A percentile compares a stretch with the other conserved stretches of the same genome.
Conservation (phyloP, 1,284 basidiomycete genomes). For the Tilletiaria anomala region DNA sequence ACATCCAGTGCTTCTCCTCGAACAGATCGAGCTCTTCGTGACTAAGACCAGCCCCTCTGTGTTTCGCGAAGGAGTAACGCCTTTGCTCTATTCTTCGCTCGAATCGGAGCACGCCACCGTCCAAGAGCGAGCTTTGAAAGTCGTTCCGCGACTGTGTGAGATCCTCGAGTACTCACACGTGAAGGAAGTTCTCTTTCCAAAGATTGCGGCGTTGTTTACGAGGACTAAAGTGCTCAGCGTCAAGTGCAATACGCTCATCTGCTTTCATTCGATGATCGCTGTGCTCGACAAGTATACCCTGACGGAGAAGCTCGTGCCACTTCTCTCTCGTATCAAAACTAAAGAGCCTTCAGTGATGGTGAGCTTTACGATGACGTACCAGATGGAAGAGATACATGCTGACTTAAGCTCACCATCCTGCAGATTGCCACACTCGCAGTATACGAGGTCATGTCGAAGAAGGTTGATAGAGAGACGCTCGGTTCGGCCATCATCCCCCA, state of each 20-base stretch:
- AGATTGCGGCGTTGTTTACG: slow-evolving; percentile 26
- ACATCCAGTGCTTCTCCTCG: slow-evolving; percentile 44
- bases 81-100: slow-evolving; percentile 83
- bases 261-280: slow-evolving; percentile 81
- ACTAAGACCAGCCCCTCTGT: slow-evolving; percentile 71
- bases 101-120: slow-evolving; percentile 64
- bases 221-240: slow-evolving; percentile 45
- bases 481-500: slow-evolving; percentile 45
- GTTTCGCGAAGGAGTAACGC: slow-evolving; percentile 83
- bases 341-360: slow-evolving; percentile 47
- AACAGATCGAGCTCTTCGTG: slow-evolving; percentile 74
- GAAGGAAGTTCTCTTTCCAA: slow-evolving; percentile 34
- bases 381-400: background rate
- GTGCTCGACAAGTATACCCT: slow-evolving; percentile 77
- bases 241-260: slow-evolving; percentile 69
- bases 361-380: slow-evolving; percentile 3
- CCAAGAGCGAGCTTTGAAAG: slow-evolving; percentile 76
- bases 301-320: slow-evolving; percentile 84
- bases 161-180: slow-evolving; percentile 54
- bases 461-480: slow-evolving; percentile 85
- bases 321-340: slow-evolving; percentile 85
- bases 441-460: slow-evolving; percentile 89
- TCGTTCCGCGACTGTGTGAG: slow-evolving; percentile 75
- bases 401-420: background rate
- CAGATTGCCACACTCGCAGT: slow-evolving; percentile 66